Percentiles rank a stretch among this genome's conserved stretches.
Conservation (phyloP, 495 filamentous ascomycete species). For the Annulohypoxylon bovei region DNA sequence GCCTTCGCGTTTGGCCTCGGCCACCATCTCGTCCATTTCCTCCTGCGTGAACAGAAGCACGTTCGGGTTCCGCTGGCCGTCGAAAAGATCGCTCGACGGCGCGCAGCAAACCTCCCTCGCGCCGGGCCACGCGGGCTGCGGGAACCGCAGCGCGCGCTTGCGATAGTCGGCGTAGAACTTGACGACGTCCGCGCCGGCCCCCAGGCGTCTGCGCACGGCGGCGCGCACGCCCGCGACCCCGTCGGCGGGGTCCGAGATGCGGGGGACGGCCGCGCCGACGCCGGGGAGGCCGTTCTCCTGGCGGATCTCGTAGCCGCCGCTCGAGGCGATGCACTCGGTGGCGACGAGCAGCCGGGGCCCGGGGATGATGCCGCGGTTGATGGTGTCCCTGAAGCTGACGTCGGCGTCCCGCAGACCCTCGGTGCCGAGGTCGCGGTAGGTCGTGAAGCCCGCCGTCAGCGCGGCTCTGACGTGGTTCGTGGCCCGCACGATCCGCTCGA, state of each 20-base stretch:
- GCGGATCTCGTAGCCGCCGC: conserved; percentile 59
- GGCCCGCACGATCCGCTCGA: conserved; percentile 61
- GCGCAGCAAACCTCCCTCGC: conserved; percentile 30
- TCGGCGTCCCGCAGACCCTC: conserved; percentile 59
- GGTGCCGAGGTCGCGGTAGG: conserved; percentile 64
- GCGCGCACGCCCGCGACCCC: conserved; percentile 55
- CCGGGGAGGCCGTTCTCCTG: conserved; percentile 52
- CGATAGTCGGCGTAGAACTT: conserved; percentile 66
- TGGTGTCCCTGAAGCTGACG: conserved; percentile 53
- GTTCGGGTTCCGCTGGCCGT: conserved; percentile 53
- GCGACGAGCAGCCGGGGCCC: conserved; percentile 64
- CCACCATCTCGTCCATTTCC: conserved; percentile 63
- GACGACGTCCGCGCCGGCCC: conserved; percentile 61
- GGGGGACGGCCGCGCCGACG: conserved; percentile 44
- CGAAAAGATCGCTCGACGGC: conserved; percentile 39
- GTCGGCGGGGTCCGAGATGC: conserved; percentile 57
- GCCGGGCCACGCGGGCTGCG: conserved; percentile 42
- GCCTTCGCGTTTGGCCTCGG: conserved; percentile 53
- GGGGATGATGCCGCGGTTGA: conserved; percentile 62
- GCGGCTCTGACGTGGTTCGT: conserved; percentile 61
- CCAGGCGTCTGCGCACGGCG: conserved; percentile 58
- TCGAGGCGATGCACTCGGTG: conserved; percentile 60
- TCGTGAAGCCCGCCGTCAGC: conserved; percentile 64
- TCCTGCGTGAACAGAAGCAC: conserved; percentile 55
- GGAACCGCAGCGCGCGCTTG: conserved; percentile 58